A percentile compares a stretch with the other conserved stretches of the same genome.
Conservation (phyloP, 495 filamentous ascomycete genomes). For the Podospora bellae-mahoneyi region DNA sequence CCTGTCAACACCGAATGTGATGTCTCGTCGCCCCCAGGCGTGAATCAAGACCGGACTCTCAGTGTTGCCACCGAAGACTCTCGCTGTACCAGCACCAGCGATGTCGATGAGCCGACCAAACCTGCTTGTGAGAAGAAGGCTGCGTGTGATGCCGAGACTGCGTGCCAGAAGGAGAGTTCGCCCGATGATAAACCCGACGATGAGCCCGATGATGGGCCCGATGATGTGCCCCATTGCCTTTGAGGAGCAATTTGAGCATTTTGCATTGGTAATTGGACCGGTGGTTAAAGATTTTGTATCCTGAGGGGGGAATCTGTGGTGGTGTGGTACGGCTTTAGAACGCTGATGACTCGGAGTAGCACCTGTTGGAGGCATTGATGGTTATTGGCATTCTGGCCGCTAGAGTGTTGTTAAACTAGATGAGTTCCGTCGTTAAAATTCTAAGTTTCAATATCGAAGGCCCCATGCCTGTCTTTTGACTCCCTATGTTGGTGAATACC, state of each 20-base stretch:
- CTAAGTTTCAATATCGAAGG: neutral
- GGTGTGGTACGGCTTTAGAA: neutral
- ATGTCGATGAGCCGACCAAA: neutral
- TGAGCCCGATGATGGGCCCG: too few relatives aligned
- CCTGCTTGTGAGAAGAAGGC: constrained; percentile 1
- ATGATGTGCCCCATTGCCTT: too few relatives aligned
- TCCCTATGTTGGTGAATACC: neutral
- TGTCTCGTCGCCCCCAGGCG: neutral
- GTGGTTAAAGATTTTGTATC: neutral
- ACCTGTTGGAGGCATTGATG: neutral
- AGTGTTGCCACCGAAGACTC: constrained; percentile 1
- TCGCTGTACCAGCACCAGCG: neutral
- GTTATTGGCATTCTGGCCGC: neutral
- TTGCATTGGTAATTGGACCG: neutral
- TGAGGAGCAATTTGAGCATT: neutral
- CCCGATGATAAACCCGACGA: neutral
- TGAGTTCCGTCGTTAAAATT: neutral
- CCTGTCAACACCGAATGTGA: neutral
- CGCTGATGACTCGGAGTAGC: neutral
- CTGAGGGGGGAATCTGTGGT: too few relatives aligned
- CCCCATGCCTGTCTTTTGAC: neutral
- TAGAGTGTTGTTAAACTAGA: neutral
- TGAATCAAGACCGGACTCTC: neutral
- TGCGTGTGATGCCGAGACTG: neutral
- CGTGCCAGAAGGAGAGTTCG: neutral